A percentile compares a stretch with the other conserved stretches of the same genome.
Conservation (phyloP, 1,284 basidiomycete species). For the Peniophora sp. region DNA sequence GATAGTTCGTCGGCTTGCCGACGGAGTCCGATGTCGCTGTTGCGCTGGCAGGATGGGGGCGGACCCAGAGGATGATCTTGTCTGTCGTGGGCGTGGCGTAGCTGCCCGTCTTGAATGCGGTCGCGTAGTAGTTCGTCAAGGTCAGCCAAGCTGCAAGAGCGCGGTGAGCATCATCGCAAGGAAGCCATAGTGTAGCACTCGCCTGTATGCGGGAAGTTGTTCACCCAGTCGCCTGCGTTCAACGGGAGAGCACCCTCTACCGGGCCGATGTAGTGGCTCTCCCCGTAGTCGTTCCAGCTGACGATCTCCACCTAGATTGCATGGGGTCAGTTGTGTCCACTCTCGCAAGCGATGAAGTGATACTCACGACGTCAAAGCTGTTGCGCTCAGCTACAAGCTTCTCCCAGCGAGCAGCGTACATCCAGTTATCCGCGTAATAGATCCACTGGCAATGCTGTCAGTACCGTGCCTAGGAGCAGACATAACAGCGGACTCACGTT, state of each 20-base stretch:
- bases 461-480: conserved; percentile 10
- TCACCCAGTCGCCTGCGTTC: conserved; percentile 51
- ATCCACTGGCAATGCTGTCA: conserved; percentile 25
- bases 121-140: conserved; percentile 44
- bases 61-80: conserved; percentile 48
- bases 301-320: conserved; percentile 32
- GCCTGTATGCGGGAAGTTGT: conserved; percentile 55
- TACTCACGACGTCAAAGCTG: conserved; percentile 32
- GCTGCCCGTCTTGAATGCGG: conserved; percentile 49
- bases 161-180: too few species aligned
- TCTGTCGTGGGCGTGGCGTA: conserved; percentile 48
- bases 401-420: conserved; percentile 51
- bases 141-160: conserved; percentile 27
- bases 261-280: conserved; percentile 49
- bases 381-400: conserved; percentile 39
- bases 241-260: conserved; percentile 39
- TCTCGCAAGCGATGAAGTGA: too few species aligned
- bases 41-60: conserved; percentile 45
- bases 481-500: conserved; percentile 23
- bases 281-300: conserved; percentile 57
- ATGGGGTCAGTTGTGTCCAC: too few species aligned
- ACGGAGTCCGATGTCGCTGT: conserved; percentile 28
- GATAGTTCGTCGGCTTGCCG: conserved; percentile 32
- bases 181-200: conserved; percentile 1
- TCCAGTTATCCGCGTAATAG: conserved; percentile 50